A percentile compares a stretch with the other conserved stretches of the same genome.
phyloP scores from a whole-genome alignment of 257 asterid species.

The Solanum sparsipilum region DNA sequence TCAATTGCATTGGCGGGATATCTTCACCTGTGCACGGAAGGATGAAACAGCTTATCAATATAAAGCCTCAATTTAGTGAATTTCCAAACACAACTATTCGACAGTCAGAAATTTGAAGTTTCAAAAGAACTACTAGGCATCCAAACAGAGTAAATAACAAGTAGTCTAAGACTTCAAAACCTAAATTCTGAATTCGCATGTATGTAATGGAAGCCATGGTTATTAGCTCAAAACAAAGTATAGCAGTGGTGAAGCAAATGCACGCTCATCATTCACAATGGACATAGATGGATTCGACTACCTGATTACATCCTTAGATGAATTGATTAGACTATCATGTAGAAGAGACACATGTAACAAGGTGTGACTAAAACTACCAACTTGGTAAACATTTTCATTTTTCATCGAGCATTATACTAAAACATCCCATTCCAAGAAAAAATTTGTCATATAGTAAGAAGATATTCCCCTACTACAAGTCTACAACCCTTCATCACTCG shows the following conservation, averaged over 20 bases:
- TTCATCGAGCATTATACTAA: not conserved
- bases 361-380: not conserved
- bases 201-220: not conserved
- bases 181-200: not conserved
- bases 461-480: not conserved
- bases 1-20: constrained; percentile 96
- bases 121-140: not conserved
- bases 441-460: not conserved
- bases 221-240: not conserved
- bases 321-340: not conserved
- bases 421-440: not conserved
- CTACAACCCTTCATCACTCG: not conserved
- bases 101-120: not conserved
- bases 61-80: not conserved
- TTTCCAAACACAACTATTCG: not conserved
- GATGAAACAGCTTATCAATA: not conserved
- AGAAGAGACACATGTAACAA: not conserved
- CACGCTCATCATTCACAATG: not conserved
- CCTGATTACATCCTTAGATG: not conserved
- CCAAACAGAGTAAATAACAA: not conserved
- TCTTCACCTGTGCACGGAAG: constrained; percentile 63
- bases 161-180: not conserved
- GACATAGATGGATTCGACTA: not conserved
- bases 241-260: not conserved
- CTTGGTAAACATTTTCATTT: not conserved